A percentile compares a stretch with the other conserved stretches of the same genome.
Conservation (phyloP, 805 yeast species). For the Naumovozyma dairenensis region DNA sequence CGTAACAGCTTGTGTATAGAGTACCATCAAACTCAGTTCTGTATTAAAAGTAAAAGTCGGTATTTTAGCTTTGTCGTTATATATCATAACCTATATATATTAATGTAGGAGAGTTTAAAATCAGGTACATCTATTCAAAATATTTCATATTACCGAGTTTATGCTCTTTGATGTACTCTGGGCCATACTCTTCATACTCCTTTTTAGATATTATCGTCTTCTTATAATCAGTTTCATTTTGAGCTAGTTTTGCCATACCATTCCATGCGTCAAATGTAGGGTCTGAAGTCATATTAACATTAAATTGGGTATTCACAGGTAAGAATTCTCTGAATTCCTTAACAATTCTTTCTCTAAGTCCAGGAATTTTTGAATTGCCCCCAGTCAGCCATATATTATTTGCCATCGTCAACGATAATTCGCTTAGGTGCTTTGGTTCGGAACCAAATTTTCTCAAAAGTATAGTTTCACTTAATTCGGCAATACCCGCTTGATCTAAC, state of each 20-base stretch:
- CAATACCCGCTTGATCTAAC: slow-evolving; percentile 88
- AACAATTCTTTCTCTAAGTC: slow-evolving; percentile 56
- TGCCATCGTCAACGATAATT: slow-evolving; percentile 17
- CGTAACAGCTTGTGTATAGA: too few relatives aligned
- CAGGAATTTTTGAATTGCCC: slow-evolving; percentile 60
- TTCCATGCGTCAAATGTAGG: slow-evolving; percentile 82
- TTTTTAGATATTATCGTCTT: slow-evolving; percentile 46
- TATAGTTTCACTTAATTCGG: slow-evolving; percentile 64
- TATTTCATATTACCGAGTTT: slow-evolving; percentile 50
- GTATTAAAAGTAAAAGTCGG: too few relatives aligned
- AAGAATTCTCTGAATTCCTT: slow-evolving; percentile 60
- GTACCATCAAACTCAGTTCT: too few relatives aligned
- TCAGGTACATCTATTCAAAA: slow-evolving; percentile 13
- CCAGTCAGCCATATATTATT: slow-evolving; percentile 78
- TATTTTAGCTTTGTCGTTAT: too few relatives aligned
- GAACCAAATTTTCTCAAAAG: slow-evolving; percentile 55
- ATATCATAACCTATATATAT: too few relatives aligned
- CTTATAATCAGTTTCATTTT: slow-evolving; percentile 34
- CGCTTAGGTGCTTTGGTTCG: slow-evolving; percentile 35
- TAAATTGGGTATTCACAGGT: slow-evolving; percentile 56
- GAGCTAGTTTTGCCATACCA: slow-evolving; percentile 82
- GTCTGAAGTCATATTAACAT: slow-evolving; percentile 53
- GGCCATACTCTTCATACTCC: slow-evolving; percentile 83
- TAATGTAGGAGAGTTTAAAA: too few relatives aligned
- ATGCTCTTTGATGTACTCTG: slow-evolving; percentile 83